Evolutionary conservation across 2,329 filamentous ascomycete species (phyloP), one percentile per base, ranked within the genome.

Genomic region (Beauveria scarabaeidicola): DNA sequence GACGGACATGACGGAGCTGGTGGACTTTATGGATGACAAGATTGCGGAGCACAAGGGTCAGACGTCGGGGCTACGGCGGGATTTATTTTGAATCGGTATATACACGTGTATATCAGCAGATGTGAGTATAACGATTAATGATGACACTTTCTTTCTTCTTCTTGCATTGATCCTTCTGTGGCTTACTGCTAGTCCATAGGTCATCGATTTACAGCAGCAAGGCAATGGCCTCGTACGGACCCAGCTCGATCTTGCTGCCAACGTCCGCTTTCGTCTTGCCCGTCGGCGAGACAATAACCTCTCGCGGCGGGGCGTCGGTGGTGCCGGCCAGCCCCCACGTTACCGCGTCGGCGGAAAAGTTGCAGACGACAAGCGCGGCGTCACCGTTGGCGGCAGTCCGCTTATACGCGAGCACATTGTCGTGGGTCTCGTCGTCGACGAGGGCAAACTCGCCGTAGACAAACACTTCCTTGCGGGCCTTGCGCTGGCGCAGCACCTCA

Each of bases 401-500:
- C 61, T 66, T 68, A 58, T 75, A 77, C 32, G 74, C 74, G 61
- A 76, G 71, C 36, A 77, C 61, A 60, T 67, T 65, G 10, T 74
- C 67, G 60, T 75, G 67, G 2, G 62, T 58, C 59, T 74, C 17
- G 4, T 17, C 70, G 60, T 76, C 73, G 13, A 73, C 67, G 32
- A 75, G 68, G n/a, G 66, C 66, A 58, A 75, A 78, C 58, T 82
- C 75, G 0, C 87, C 87, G 65, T 89, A 89, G 3, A 89, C 81
- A 61, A 90, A 84, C 1, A 88, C 68, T 62, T 88, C 81, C 48
- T 77, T 77, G 66, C 83, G 75, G 50, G 78, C 70, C 67, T 88
- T 88, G 62, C 88, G 79, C 55, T 85, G 67, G 27, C 72, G 67
- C n/a, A 90, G 74, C 58, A 86, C 78, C 0, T 71, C 70, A 46